A percentile compares a stretch with the other conserved stretches of the same genome.
Conservation (phyloP, 179 eudicot species). For the Heliamphora pulchella region DNA sequence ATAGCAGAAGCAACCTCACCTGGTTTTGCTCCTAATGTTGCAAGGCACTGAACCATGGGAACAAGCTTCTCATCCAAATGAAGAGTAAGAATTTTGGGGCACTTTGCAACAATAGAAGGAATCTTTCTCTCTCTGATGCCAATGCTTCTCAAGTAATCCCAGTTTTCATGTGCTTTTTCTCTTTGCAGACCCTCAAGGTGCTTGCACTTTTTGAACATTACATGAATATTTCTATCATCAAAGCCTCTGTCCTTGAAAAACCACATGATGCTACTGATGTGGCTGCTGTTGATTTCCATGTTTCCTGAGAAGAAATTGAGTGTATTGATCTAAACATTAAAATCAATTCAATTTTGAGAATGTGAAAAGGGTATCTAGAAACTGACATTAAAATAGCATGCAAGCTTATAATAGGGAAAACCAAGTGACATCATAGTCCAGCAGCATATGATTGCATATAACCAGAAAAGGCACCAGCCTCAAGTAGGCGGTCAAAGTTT, state of each 20-base stretch:
- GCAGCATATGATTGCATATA: background rate
- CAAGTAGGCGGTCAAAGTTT: background rate
- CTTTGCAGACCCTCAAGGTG: constrained; percentile 52
- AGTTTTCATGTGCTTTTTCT: constrained; percentile 67
- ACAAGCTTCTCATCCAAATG: constrained; percentile 68
- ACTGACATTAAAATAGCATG: background rate
- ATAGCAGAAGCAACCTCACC: constrained; percentile 73
- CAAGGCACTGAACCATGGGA: constrained; percentile 88
- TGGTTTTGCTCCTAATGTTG: constrained; percentile 66
- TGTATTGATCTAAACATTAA: background rate
- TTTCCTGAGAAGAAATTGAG: constrained; percentile 27
- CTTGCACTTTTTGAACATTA: constrained; percentile 76
- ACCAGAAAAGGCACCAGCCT: background rate
- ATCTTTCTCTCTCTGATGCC: constrained; percentile 90
- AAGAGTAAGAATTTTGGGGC: constrained; percentile 82
- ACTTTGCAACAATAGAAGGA: constrained; percentile 57
- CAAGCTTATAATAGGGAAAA: background rate
- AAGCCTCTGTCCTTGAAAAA: constrained; percentile 91
- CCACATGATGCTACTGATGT: constrained; percentile 49
- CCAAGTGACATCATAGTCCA: background rate
- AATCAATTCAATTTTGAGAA: background rate
- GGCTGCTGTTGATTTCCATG: constrained; percentile 55
- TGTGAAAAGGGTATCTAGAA: background rate
- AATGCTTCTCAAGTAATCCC: constrained; percentile 71
- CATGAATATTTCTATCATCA: constrained; percentile 65